Base-by-base conservation (phyloP, 2,329 filamentous ascomycete genomes). In the Alternaria infectoria region DNA sequence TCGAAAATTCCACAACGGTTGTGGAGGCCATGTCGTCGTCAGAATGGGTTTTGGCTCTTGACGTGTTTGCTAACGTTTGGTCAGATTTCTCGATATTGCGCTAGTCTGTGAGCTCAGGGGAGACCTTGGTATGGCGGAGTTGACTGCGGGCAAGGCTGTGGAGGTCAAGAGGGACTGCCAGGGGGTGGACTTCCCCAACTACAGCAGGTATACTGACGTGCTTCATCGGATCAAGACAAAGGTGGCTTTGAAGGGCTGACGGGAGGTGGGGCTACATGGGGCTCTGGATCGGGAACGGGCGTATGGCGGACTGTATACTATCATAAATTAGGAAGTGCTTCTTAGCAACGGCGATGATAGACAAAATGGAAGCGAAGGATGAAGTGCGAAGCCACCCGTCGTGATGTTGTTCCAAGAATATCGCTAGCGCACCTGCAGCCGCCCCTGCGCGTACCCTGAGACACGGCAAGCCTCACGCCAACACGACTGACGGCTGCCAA, bases 21-120 rank as follows among this genome's bases (percentile, higher is more conserved):
- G 7, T 25, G 44, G 12, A 23, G 44, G 44, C 19, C 6, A 19
- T 5, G 44, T 9, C 9, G 23, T 25, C 15, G 15, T 17, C 10
- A 12, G 0, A 26, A 6, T 28, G 45, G 12, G 1, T 9, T 5
- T 47, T 23, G 11, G 11, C 36, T 17, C 9, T 40, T 11, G 21
- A 26, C 4, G 7, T 13, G n/a, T 15, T 9, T 12, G 49, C 64
- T 69, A n/a, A 71, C 55, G 5, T 3, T 7, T 17, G 12, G 17
- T 3, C 32, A 78, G 75, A 15, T 79, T 73, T 25, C 56, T 78
- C 13, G 77, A 79, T 40, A 70, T 79, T 28, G 77, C 75, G 15
- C 63, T 80, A 0, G 54, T 77, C 15, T 77, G 74, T 46, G 77
- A 78, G 60, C 13, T 56, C 5, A 64, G 65, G 5, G 64, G 62